Base-by-base conservation (phyloP, 805 yeast genomes). In the Osmozyma mogii region DNA sequence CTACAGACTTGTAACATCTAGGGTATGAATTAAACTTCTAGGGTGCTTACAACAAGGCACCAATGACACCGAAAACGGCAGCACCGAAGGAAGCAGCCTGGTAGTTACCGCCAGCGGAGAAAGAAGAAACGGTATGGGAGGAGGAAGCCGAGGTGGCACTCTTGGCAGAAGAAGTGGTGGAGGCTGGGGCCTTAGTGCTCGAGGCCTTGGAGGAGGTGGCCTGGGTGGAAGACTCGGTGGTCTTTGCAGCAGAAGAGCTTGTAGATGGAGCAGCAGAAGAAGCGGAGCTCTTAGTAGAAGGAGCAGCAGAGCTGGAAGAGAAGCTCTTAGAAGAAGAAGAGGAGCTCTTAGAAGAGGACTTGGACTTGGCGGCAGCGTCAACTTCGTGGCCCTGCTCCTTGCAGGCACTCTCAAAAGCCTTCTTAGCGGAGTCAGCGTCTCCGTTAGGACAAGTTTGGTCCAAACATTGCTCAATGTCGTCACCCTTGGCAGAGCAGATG, bases 371-470 rank as follows among this genome's bases (percentile, higher is more conserved):
- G 14, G 10, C 22, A 24, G 13, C 15, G 46, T 47, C 16, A 43
- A 45, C 19, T 60, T 52, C 14, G 49, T 36, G 29, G 61, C 66
- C 41, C 59, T 65, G 37, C 61, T 8, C 68, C 16, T 40, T 29
- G 58, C 88, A 81, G 13, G 74, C 45, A 35, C 54, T 40, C 49
- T 70, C 50, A 54, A 84, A 82, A 13, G 77, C 68, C 18, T 66
- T 37, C 46, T 61, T 61, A 37, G 95, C 96, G 31, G 64, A 50
- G 29, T 58, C 72, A 22, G 75, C 65, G 25, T 64, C 56, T 39
- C 68, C 80, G 45, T 66, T 56, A 44, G 94, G 88, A 65, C 96
- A 87, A 37, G 63, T 69, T 35, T 65, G 50, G 33, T 68, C 59
- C 58, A 87, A 65, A 65, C 96, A 87, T 30, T 60, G 38, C 48